phyloP scores from a whole-genome alignment of 768 basidiomycete species.

The Lactifluus piperatus region DNA sequence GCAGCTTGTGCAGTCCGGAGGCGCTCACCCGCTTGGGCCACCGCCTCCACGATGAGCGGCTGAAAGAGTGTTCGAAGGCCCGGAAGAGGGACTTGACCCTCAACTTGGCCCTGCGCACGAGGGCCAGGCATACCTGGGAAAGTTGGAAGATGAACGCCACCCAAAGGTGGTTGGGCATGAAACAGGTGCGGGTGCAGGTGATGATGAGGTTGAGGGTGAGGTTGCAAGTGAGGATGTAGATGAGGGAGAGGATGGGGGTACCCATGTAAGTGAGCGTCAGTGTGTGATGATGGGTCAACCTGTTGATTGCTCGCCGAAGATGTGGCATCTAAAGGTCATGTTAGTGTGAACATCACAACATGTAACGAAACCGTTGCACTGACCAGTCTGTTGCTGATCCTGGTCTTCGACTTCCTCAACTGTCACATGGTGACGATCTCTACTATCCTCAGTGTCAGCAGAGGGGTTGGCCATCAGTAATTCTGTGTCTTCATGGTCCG shows the following conservation, averaged over 20 bases:
- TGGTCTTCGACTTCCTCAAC: constrained; percentile 16
- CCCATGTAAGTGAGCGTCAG: background rate
- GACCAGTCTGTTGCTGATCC: constrained; percentile 2
- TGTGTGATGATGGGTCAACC: background rate
- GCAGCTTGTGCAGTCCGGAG: constrained; percentile 4
- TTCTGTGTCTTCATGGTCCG: background rate
- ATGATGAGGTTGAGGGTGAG: background rate
- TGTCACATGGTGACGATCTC: background rate
- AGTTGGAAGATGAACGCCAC: constrained; percentile 1
- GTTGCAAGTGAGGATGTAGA: background rate
- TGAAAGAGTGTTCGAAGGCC: constrained; percentile 18
- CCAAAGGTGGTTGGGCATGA: background rate
- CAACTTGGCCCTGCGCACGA: constrained; percentile 15
- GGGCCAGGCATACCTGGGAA: constrained; percentile 11
- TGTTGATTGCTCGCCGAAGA: background rate
- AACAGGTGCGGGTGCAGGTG: background rate
- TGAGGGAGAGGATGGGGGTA: background rate
- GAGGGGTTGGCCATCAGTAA: background rate
- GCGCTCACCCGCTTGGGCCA: constrained; percentile 13
- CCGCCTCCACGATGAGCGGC: constrained; percentile 10
- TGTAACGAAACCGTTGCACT: background rate
- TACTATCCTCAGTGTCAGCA: background rate
- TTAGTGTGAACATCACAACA: background rate
- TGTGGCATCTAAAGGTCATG: background rate
- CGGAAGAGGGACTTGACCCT: constrained; percentile 15